Evolutionary conservation across 345 rosid species (phyloP).

Genomic region (Citrus hindsii): DNA sequence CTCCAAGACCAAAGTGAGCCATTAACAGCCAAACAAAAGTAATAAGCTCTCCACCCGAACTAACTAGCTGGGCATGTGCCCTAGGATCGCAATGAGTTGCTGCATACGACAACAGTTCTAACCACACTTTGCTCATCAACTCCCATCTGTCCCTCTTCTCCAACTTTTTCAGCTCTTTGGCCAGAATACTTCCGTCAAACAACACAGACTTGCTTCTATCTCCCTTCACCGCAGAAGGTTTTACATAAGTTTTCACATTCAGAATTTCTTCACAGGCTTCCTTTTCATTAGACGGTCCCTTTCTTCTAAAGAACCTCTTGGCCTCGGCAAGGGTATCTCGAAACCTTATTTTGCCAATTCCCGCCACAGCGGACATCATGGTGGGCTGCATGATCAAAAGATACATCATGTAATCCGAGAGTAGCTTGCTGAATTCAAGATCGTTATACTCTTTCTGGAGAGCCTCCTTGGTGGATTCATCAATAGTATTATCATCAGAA

Average conservation of each 20-base stretch:
- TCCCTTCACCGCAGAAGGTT: slow-evolving; percentile 25
- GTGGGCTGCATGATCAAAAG: slow-evolving; percentile 50
- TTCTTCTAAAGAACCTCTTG: slow-evolving; percentile 32
- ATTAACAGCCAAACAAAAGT: slow-evolving; percentile 45
- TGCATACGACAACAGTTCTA: slow-evolving; percentile 53
- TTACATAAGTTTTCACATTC: slow-evolving; percentile 25
- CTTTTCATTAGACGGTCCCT: neutral
- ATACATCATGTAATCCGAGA: slow-evolving; percentile 64
- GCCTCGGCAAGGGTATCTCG: slow-evolving; percentile 52
- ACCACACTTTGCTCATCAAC: slow-evolving; percentile 54
- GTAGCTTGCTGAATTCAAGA: slow-evolving; percentile 37
- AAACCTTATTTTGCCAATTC: slow-evolving; percentile 50
- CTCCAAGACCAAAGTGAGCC: slow-evolving; percentile 67
- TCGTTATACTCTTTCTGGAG: neutral
- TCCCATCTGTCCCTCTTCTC: slow-evolving; percentile 37
- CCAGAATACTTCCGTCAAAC: slow-evolving; percentile 50
- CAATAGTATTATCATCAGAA: no score
- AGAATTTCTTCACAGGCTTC: neutral
- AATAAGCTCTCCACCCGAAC: slow-evolving; percentile 56
- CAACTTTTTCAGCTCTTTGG: slow-evolving; percentile 33
- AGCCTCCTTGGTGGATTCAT: no score
- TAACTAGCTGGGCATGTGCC: slow-evolving; percentile 54
- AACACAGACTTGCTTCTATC: no score
- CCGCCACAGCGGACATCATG: slow-evolving; percentile 54
- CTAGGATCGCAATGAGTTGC: slow-evolving; percentile 54